Conservation (phyloP, 495 filamentous ascomycete genomes). For the Neurospora sp. region DNA sequence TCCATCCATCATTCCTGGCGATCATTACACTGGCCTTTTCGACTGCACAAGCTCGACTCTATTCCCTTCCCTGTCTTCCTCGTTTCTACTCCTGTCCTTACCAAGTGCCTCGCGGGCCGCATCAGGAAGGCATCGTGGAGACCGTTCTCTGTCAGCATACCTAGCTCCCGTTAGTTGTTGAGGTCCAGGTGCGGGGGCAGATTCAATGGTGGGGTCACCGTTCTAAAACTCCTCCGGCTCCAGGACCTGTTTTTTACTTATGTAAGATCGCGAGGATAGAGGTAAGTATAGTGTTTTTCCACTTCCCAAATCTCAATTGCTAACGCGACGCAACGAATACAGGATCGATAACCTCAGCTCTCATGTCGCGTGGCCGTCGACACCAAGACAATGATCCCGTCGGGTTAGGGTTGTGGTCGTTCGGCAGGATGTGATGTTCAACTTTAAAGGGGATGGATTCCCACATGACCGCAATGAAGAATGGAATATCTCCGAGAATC, state of each 20-base stretch:
- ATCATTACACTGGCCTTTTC: background rate
- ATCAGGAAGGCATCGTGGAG: background rate
- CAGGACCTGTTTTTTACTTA: background rate
- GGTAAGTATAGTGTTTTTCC: background rate
- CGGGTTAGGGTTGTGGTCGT: background rate
- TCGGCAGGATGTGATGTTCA: background rate
- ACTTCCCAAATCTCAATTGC: background rate
- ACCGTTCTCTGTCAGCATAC: background rate
- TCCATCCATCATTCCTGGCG: background rate
- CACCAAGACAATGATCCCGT: background rate
- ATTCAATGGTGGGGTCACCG: background rate
- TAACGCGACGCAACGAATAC: background rate
- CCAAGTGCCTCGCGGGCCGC: background rate
- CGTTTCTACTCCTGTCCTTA: background rate
- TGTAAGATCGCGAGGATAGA: background rate
- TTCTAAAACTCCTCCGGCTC: background rate
- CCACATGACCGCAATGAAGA: background rate
- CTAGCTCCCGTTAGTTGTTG: background rate
- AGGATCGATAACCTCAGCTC: background rate
- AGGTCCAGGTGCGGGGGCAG: background rate
- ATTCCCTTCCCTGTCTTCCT: background rate
- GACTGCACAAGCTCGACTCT: background rate
- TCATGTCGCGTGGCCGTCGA: background rate
- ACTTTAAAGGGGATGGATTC: background rate
- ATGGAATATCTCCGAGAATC: background rate